Conservation (phyloP, 495 filamentous ascomycete genomes). For the Aspergillus steynii region DNA sequence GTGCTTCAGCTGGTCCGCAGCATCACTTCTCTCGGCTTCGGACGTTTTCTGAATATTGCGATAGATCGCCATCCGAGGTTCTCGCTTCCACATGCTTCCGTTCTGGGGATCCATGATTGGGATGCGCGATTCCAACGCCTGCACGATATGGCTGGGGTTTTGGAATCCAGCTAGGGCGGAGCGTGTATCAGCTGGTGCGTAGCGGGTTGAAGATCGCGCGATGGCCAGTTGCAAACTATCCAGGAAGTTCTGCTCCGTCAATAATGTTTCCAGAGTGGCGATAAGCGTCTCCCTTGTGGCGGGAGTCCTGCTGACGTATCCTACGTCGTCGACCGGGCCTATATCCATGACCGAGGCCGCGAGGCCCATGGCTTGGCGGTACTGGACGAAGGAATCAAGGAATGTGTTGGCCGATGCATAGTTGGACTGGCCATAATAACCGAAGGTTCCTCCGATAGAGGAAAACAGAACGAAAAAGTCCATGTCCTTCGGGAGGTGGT, state of each 20-base stretch:
- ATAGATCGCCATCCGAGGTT: constrained; percentile 28
- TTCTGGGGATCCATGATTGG: constrained; percentile 14
- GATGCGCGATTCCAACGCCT: constrained; percentile 10
- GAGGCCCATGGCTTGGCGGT: constrained; percentile 28
- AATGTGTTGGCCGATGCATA: constrained; percentile 42
- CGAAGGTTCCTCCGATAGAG: constrained; percentile 37
- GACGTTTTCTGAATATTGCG: constrained; percentile 19
- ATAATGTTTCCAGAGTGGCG: too few relatives aligned
- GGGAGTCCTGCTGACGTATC: constrained; percentile 25
- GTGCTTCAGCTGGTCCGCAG: too few relatives aligned
- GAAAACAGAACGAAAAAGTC: constrained; percentile 53
- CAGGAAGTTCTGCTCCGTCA: too few relatives aligned
- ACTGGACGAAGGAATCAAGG: constrained; percentile 36
- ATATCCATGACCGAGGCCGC: constrained; percentile 31
- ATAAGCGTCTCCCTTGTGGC: neutral
- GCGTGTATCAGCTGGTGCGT: too few relatives aligned
- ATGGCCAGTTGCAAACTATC: too few relatives aligned
- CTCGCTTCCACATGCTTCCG: constrained; percentile 24
- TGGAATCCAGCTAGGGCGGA: too few relatives aligned
- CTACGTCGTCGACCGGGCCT: constrained; percentile 34
- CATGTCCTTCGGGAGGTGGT: constrained; percentile 34
- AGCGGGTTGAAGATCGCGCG: too few relatives aligned
- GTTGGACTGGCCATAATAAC: constrained; percentile 27
- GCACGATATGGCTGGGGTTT: constrained; percentile 11
- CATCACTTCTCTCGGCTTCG: too few relatives aligned